These are phyloP conservation scores for Colletotrichum sojae DNA, from an alignment of 2,329 filamentous ascomycete genomes.

Conservation along the genomic window DNA sequence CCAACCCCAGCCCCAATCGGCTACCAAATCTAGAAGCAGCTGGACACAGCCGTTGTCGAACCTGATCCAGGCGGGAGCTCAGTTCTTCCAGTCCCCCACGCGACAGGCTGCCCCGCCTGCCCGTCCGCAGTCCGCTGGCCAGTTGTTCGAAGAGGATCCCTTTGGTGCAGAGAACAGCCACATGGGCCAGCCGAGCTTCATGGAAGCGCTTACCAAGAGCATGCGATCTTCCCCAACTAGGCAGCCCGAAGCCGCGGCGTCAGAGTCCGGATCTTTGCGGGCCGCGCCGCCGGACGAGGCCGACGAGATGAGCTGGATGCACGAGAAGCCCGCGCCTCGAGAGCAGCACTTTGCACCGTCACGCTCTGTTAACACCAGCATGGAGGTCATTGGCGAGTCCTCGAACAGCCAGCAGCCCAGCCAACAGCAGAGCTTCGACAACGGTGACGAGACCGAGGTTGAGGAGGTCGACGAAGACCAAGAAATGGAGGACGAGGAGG, in stretches of 20 bases:
- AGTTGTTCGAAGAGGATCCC: constrained; percentile 47
- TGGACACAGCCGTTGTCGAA: constrained; percentile 39
- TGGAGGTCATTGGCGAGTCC: constrained; percentile 30
- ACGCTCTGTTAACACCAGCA: constrained; percentile 27
- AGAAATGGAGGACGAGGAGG: constrained; percentile 55
- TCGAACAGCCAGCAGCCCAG: constrained; percentile 17
- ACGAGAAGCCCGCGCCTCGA: constrained; percentile 41
- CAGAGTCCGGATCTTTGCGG: constrained; percentile 30
- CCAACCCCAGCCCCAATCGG: constrained; percentile 37
- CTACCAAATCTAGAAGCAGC: constrained; percentile 31
- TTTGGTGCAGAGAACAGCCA: constrained; percentile 46
- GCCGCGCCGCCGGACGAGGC: constrained; percentile 45
- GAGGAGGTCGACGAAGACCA: constrained; percentile 36
- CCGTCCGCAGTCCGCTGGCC: constrained; percentile 26
- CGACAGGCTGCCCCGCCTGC: constrained; percentile 15
- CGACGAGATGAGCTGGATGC: constrained; percentile 62
- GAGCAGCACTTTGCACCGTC: constrained; percentile 34
- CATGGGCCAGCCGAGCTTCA: constrained; percentile 50
- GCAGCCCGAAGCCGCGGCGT: constrained; percentile 4
- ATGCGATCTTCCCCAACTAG: constrained; percentile 32
- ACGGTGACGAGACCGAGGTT: constrained; percentile 29
- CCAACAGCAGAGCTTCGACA: constrained; percentile 6
- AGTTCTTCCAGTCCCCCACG: constrained; percentile 39
- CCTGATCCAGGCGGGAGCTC: constrained; percentile 39
- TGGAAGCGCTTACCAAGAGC: constrained; percentile 50